These are phyloP conservation scores for Maudiozyma bulderi DNA, from an alignment of 805 yeast genomes.

Conservation along the genomic window DNA sequence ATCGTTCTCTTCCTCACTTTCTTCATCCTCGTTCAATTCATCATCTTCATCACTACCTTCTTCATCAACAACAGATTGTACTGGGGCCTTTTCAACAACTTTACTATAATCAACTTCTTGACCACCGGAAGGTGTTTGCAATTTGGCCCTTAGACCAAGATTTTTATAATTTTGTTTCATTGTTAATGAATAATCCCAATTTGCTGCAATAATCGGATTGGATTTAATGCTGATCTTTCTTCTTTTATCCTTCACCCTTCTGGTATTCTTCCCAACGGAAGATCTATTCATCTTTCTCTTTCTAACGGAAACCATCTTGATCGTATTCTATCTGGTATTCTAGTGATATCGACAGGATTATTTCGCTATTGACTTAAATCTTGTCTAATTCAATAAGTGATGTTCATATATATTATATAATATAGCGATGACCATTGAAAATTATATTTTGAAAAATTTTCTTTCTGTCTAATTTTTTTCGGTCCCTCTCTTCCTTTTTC, in stretches of 20 bases:
- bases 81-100: constrained; percentile 30
- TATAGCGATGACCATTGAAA: no score
- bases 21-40: constrained; percentile 31
- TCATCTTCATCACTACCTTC: constrained; percentile 12
- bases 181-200: constrained; percentile 83
- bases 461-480: no score
- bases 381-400: background rate
- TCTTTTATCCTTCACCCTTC: constrained; percentile 61
- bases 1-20: constrained; percentile 13
- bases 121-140: constrained; percentile 73
- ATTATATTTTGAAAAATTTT: no score
- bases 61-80: constrained; percentile 18
- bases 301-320: constrained; percentile 61
- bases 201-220: constrained; percentile 74
- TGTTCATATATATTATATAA: no score
- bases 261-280: constrained; percentile 57
- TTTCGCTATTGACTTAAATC: background rate
- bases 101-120: constrained; percentile 47
- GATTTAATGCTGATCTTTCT: constrained; percentile 55
- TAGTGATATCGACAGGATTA: background rate
- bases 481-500: no score
- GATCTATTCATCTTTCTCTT: constrained; percentile 76
- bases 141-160: constrained; percentile 62
- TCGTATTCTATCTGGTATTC: background rate
- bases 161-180: constrained; percentile 77